phyloP scores from a whole-genome alignment of 1,284 basidiomycete species.

The Phylloporus sp. region DNA sequence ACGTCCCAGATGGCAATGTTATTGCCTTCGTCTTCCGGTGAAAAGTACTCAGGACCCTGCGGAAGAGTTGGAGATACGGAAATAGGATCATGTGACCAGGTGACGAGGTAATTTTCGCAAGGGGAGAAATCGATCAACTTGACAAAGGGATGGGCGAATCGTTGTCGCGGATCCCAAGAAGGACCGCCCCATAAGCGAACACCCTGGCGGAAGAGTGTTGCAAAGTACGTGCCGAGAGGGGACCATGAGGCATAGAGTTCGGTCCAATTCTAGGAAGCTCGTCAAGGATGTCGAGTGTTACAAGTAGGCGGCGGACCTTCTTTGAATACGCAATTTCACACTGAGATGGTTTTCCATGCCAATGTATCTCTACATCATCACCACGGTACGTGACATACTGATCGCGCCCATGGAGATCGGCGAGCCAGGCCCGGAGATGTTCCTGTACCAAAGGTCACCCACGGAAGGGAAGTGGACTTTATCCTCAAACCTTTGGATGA shows the following conservation, averaged over 20 bases:
- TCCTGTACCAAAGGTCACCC: conserved; percentile 57
- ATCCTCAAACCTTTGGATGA: conserved; percentile 67
- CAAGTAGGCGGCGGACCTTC: conserved; percentile 53
- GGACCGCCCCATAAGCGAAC: conserved; percentile 95
- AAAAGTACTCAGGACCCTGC: conserved; percentile 87
- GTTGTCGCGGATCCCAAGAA: conserved; percentile 85
- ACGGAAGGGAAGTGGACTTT: neutral
- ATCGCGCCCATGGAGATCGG: conserved; percentile 91
- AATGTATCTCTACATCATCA: conserved; percentile 90
- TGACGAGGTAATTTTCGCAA: conserved; percentile 96
- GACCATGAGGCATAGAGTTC: conserved; percentile 99
- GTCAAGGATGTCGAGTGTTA: conserved; percentile 8
- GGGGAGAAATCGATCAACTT: conserved; percentile 98
- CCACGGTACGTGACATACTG: conserved; percentile 96
- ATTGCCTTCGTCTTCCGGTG: conserved; percentile 95
- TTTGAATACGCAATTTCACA: conserved; percentile 81
- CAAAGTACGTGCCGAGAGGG: conserved; percentile 91
- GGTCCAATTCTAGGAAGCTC: conserved; percentile 79
- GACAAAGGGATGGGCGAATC: conserved; percentile 95
- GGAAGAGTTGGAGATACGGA: conserved; percentile 82
- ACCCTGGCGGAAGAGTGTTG: conserved; percentile 95
- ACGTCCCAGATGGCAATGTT: conserved; percentile 98
- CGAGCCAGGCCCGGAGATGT: conserved; percentile 95
- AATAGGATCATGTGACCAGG: conserved; percentile 97
- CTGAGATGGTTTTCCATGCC: conserved; percentile 92